Evolutionary conservation across 2,329 filamentous ascomycete species (phyloP), one percentile per base, ranked within the genome.

Genomic region (Arthrinium puccinioides): DNA sequence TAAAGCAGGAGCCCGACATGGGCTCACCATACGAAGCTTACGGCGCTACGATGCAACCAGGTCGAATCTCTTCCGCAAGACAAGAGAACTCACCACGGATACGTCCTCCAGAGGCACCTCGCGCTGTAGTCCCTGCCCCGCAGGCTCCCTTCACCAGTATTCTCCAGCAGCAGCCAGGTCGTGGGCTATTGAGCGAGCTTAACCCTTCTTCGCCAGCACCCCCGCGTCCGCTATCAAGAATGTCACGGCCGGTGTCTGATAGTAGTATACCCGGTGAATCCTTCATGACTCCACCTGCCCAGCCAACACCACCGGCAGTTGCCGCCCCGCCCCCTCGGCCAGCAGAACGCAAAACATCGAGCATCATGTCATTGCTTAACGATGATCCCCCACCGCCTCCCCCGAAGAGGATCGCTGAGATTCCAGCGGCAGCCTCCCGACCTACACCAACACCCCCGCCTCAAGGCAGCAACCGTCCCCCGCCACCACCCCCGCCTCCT

Each of bases 291-390:
- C 55, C 59, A 11, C 55, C 55, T 45, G 44, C 54, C 14, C 63
- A 60, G 36, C 51, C 52, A n/a, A 59, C 61, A 4, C 62, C 62
- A 8, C 56, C 61, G 20, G 53, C 65, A 16, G 57, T 65, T 20
- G 56, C 65, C 26, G 53, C 70, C 27, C 47, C 58, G 6, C 53
- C 63, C 10, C 56, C 61, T 19, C 64, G 63, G 25, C 56, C 66
- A 3, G 54, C 59, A 3, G 71, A 74, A 45, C 66, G 71, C n/a
- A 81, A 80, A 60, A 78, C 70, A 7, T 79, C 76, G 11, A 81
- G 64, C 44, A 68, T 82, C 43, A 78, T 80, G 69, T 74, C 75
- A 1, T 55, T 82, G 42, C 62, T 82, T 4, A 79, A 79, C 46
- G 74, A 80, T 43, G 77, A 80, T 37, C 66, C 70, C 6, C 66